Base-by-base conservation (phyloP, 805 yeast genomes). In the Geotrichum ghanense region DNA sequence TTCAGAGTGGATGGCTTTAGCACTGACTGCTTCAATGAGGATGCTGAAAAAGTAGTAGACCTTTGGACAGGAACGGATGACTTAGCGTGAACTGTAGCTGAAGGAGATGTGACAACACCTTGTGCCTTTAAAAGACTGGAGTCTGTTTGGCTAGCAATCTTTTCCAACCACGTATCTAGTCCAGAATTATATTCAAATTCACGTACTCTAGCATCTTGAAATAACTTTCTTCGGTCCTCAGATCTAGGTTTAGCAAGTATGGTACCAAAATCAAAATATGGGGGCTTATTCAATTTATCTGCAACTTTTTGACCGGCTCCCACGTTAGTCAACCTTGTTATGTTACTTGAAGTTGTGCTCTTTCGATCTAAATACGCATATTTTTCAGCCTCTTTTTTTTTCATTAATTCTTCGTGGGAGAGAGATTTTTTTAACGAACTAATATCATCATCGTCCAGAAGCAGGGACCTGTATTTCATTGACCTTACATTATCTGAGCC, bases 101-200 rank as follows among this genome's bases (percentile, higher is more conserved):
- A 20, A n/a, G 37, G 37, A 3, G 55, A 51, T 2, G 23, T 14
- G 17, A 43, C 44, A 19, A 42, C 26, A 27, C 52, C 42, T 40
- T 22, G 26, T 17, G 45, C 40, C 35, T 49, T 53, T 7, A 34
- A 31, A 14, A 19, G 45, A 10, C 20, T 22, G 26, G 48, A 49
- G n/a, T 55, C 51, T 7, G 56, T 46, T 20, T 43, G 31, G 12
- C 37, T 16, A 27, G 42, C 56, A n/a, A 42, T 47, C n/a, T 31
- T 43, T n/a, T 47, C 41, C 9, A 56, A 57, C 68, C 68, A 64
- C 14, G 58, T 55, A 25, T 53, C 54, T 21, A 64, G 53, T 9
- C 67, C 66, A 1, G 68, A 53, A 1, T 56, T 50, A 48, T 60
- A 64, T 43, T 58, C 65, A 12, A 53, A 52, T 48, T 64, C 67